A percentile compares a stretch with the other conserved stretches of the same genome.
Evolutionary conservation across 192 early-diverging fungal genomes (phyloP).

Genomic region (Kickxella alabastrina): DNA sequence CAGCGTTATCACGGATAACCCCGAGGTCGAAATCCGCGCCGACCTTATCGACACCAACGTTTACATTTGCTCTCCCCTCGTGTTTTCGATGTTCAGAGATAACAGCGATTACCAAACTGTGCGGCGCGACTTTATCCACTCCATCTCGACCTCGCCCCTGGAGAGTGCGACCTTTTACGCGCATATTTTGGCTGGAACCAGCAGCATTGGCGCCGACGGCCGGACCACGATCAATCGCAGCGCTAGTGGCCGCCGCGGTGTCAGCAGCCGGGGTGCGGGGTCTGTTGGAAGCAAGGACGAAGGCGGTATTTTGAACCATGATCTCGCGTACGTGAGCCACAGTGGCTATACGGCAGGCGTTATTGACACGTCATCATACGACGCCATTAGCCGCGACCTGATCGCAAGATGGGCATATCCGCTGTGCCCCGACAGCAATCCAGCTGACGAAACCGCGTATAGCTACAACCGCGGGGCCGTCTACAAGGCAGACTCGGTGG

Average conservation of each 20-base stretch:
- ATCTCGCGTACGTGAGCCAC: conserved; percentile 4
- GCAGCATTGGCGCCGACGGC: conserved; percentile 61
- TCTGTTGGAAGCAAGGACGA: conserved; percentile 1
- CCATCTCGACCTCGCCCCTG: conserved; percentile 85
- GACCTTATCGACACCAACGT: conserved; percentile 92
- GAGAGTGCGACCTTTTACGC: conserved; percentile 82
- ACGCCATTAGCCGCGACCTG: conserved; percentile 72
- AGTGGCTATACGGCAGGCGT: conserved; percentile 63
- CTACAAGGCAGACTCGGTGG: conserved; percentile 77
- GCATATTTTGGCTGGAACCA: conserved; percentile 59
- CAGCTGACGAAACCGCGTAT: conserved; percentile 66
- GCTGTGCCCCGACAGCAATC: conserved; percentile 85
- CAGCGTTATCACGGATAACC: conserved; percentile 33
- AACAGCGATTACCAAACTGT: conserved; percentile 98
- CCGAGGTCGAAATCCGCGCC: conserved; percentile 76
- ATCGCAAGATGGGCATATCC: conserved; percentile 92
- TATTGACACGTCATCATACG: conserved; percentile 60
- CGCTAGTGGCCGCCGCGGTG: neutral
- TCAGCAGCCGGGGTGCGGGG: neutral
- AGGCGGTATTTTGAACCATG: too few species aligned
- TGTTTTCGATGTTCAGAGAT: conserved; percentile 88
- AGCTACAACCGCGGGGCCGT: conserved; percentile 72
- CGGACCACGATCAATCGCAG: neutral
- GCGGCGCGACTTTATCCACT: conserved; percentile 83
- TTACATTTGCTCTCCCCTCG: conserved; percentile 90